These are phyloP conservation scores for Cymbopogon citratus DNA, from an alignment of 176 grass and related monocot genomes.

Conservation along the genomic window DNA sequence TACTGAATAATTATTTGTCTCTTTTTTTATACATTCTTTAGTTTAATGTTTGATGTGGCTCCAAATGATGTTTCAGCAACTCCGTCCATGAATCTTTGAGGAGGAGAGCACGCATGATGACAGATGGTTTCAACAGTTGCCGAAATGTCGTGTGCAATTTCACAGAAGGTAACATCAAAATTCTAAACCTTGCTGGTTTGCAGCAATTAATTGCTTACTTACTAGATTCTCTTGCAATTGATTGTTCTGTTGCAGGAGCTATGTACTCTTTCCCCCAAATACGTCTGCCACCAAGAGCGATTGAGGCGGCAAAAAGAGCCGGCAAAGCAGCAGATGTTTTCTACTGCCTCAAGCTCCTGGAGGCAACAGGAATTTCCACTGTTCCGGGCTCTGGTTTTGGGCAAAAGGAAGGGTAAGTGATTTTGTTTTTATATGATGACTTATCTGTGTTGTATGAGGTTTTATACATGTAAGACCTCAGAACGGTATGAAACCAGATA, in stretches of 20 bases:
- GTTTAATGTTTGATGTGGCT: conserved; percentile 27
- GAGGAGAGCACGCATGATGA: conserved; percentile 92
- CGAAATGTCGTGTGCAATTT: conserved; percentile 96
- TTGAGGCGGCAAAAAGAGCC: conserved; percentile 71
- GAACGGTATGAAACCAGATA: not conserved
- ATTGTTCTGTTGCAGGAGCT: conserved; percentile 59
- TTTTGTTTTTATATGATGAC: not conserved
- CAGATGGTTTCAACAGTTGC: conserved; percentile 98
- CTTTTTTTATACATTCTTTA: not conserved
- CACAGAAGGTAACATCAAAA: conserved; percentile 64
- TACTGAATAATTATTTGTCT: not conserved
- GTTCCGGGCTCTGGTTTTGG: conserved; percentile 98
- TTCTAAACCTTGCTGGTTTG: not conserved
- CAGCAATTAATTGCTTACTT: not conserved
- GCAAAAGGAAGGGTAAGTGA: conserved; percentile 89
- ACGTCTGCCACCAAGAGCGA: conserved; percentile 72
- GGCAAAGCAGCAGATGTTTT: conserved; percentile 89
- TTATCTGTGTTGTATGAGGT: not conserved
- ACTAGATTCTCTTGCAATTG: not conserved
- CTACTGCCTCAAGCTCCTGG: conserved; percentile 94
- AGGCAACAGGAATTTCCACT: conserved; percentile 95
- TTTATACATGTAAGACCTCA: not conserved
- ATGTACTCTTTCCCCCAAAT: conserved; percentile 99
- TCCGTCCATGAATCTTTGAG: conserved; percentile 73
- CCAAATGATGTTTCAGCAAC: conserved; percentile 56